phyloP scores from a whole-genome alignment of 1,284 basidiomycete species.

The Schizopora paradoxa region DNA sequence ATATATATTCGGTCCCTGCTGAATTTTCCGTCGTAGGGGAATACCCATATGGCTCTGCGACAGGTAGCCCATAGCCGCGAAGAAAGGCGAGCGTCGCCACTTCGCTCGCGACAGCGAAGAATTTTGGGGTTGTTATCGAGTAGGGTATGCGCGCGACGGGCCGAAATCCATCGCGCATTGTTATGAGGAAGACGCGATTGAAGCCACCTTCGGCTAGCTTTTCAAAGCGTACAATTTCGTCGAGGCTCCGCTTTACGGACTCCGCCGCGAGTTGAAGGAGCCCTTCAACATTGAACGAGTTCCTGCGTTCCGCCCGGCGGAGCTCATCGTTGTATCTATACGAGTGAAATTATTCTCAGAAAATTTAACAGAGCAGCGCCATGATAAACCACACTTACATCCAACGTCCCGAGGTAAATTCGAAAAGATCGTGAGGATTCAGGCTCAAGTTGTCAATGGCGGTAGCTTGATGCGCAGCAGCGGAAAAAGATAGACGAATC shows the following conservation, averaged over 20 bases:
- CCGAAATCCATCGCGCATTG: conserved; percentile 37
- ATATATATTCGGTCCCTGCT: conserved; percentile 45
- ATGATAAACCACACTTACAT: conserved; percentile 18
- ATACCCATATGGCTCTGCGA: conserved; percentile 47
- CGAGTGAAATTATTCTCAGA: conserved; percentile 13
- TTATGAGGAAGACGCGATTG: conserved; percentile 42
- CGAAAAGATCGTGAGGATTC: conserved; percentile 15
- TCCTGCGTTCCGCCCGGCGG: conserved; percentile 20
- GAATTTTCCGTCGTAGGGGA: conserved; percentile 43
- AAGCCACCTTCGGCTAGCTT: conserved; percentile 44
- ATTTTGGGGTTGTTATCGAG: conserved; percentile 38
- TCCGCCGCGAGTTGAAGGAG: conserved; percentile 22
- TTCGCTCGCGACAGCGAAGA: conserved; percentile 44
- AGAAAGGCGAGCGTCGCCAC: conserved; percentile 46
- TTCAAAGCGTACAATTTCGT: conserved; percentile 31
- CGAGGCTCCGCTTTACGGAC: conserved; percentile 25
- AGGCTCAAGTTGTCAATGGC: too few species aligned
- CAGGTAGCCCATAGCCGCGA: conserved; percentile 40
- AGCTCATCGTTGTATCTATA: conserved; percentile 19
- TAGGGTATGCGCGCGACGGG: conserved; percentile 47
- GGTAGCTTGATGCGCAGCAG: too few species aligned
- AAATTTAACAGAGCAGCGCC: conserved; percentile 17
- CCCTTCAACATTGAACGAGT: conserved; percentile 19
- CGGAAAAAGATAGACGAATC: too few species aligned
- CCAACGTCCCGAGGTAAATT: conserved; percentile 18